Percentiles rank a stretch among this genome's conserved stretches.
Evolutionary conservation across 2,329 filamentous ascomycete genomes (phyloP).

Genomic region (Trichophyton schoenleinii): DNA sequence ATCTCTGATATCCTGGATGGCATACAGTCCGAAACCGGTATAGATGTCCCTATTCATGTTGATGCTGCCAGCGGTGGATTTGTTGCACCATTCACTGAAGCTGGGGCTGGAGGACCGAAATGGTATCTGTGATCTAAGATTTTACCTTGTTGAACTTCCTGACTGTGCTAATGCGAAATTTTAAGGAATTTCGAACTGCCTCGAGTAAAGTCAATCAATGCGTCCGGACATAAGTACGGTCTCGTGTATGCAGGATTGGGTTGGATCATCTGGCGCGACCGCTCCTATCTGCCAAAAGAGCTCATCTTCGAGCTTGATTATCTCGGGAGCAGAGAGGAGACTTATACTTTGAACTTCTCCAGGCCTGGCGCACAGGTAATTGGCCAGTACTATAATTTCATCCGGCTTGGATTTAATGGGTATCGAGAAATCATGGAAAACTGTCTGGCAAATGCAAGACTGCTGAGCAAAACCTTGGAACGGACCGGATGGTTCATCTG

Average conservation of each 20-base stretch:
- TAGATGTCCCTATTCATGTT: slow-evolving; percentile 51
- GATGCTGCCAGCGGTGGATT: slow-evolving; percentile 34
- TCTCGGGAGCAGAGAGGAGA: slow-evolving; percentile 57
- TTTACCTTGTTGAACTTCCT: neutral
- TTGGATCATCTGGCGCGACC: slow-evolving; percentile 59
- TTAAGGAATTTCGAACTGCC: slow-evolving; percentile 22
- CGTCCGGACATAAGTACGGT: slow-evolving; percentile 35
- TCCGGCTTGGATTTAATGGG: slow-evolving; percentile 55
- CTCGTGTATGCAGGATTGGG: slow-evolving; percentile 56
- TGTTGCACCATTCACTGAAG: slow-evolving; percentile 31
- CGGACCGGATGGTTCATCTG: slow-evolving; percentile 54
- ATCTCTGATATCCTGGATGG: slow-evolving; percentile 53
- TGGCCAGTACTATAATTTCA: slow-evolving; percentile 60
- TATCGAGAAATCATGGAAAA: slow-evolving; percentile 54
- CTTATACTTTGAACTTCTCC: slow-evolving; percentile 61
- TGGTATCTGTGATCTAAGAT: slow-evolving; percentile 32
- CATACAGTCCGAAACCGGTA: slow-evolving; percentile 48
- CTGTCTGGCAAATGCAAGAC: slow-evolving; percentile 50
- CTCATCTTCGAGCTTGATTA: slow-evolving; percentile 61
- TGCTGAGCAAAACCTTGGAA: slow-evolving; percentile 52
- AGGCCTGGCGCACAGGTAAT: slow-evolving; percentile 57
- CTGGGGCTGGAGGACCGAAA: slow-evolving; percentile 37
- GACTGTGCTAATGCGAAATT: slow-evolving; percentile 20
- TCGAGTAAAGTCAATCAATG: slow-evolving; percentile 47
- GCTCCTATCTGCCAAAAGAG: slow-evolving; percentile 52